Conservation (phyloP, 164 flowering plant species). For the Piper betle region DNA sequence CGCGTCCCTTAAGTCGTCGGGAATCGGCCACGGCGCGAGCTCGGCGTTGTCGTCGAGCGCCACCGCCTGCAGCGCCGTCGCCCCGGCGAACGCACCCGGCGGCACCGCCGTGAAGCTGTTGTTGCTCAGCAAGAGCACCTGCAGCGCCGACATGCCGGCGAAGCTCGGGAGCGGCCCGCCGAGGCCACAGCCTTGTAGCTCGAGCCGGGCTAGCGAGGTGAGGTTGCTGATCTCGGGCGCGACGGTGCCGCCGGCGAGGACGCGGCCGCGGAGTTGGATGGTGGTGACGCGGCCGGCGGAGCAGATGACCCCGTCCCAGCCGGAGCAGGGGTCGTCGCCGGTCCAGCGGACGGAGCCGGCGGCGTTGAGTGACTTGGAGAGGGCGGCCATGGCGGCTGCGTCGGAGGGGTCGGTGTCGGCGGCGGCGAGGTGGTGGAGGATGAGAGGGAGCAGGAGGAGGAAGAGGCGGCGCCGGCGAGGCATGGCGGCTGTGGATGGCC, state of each 20-base stretch:
- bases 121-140: slow-evolving; percentile 38
- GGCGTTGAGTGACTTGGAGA: slow-evolving; percentile 4
- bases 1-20: slow-evolving; percentile 36
- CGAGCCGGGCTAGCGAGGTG: slow-evolving; percentile 20
- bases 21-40: slow-evolving; percentile 59
- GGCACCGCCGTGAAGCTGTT: slow-evolving; percentile 57
- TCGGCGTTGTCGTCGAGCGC: slow-evolving; percentile 32
- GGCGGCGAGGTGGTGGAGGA: neutral
- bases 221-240: neutral
- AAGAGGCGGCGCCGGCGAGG: neutral
- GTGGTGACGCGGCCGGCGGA: slow-evolving; percentile 36
- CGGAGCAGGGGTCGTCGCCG: slow-evolving; percentile 49
- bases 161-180: slow-evolving; percentile 66
- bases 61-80: slow-evolving; percentile 26
- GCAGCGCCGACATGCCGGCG: slow-evolving; percentile 46
- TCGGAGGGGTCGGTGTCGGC: slow-evolving; percentile 2
- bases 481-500: neutral
- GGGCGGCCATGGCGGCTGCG: slow-evolving; percentile 1
- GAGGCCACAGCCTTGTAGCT: slow-evolving; percentile 52
- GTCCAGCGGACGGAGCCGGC: slow-evolving; percentile 7
- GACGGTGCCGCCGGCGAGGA: neutral
- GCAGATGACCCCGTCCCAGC: slow-evolving; percentile 58
- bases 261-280: slow-evolving; percentile 56
- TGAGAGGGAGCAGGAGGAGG: neutral
- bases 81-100: slow-evolving; percentile 51